Base-by-base conservation (phyloP, 192 early-diverging fungal species). In the Coemansia sp. region DNA sequence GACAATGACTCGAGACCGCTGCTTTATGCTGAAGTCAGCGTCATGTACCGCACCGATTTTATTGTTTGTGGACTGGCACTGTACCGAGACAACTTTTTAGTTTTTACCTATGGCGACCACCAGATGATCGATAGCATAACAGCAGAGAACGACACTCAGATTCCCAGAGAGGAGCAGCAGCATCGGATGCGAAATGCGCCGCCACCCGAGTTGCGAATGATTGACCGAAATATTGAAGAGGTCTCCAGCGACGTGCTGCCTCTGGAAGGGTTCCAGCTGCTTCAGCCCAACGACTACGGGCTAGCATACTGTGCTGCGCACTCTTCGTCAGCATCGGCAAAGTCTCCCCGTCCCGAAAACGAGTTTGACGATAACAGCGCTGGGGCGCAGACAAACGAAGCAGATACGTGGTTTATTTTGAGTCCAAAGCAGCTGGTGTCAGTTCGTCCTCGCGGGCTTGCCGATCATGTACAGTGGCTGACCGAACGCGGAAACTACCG, bases 391-490 rank as follows among this genome's bases (percentile, higher is more conserved):
- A 14, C 48, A 29, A 62, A 19, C 23, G 68, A 75, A 56, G 90
- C 96, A 48, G 87, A 91, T 54, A 87, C 91, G 62, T 98, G 93
- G 75, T 97, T 94, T 67, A 85, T 99, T 14, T 83, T 94, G 29
- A 93, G 92, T 15, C 97, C 97, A 4, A 96, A 96, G 73, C 94
- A 97, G 79, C 86, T 98, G 24, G 86, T 99, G 19, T 82, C 91
- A 4, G 96, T 95, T 5, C 86, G 87, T 24, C 92, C 91, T 2
- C 85, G 96, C n/a, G 93, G 94, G 65, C 53, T 92, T 29, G 87
- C 89, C 37, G 97, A 99, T 76, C 96, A 96, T 65, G 87, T 99
- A 51, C 88, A 93, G 51, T 99, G 94, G 93, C 81, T 97, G 15
- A 73, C 91, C n/a, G 92, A 93, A 41, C 83, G 90, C 22, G 83